phyloP scores from a whole-genome alignment of 192 early-diverging fungal species.

The Mortierella antarctica region DNA sequence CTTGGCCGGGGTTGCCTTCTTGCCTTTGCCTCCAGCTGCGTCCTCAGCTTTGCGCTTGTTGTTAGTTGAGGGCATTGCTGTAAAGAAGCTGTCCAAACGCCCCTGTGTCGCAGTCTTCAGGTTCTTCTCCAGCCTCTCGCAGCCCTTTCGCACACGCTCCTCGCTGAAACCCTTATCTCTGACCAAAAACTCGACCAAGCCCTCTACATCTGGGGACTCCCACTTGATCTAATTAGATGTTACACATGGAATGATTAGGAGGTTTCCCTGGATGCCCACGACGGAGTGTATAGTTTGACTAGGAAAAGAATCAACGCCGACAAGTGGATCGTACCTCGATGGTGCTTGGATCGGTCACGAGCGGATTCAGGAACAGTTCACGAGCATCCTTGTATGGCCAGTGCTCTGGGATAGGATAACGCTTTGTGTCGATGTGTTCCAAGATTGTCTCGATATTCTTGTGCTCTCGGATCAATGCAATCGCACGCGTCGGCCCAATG shows the following conservation, averaged over 20 bases:
- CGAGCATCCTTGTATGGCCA: conserved; percentile 95
- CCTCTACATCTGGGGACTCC: conserved; percentile 83
- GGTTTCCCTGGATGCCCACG: not conserved
- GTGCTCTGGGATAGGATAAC: conserved; percentile 83
- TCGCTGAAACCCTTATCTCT: conserved; percentile 97
- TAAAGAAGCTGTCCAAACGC: conserved; percentile 94
- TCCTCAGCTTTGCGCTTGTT: conserved; percentile 58
- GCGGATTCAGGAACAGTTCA: conserved; percentile 84
- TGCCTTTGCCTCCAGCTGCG: conserved; percentile 7
- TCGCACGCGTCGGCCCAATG: conserved; percentile 89
- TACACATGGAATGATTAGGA: not conserved
- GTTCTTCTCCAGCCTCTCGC: conserved; percentile 84
- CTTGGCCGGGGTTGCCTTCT: conserved; percentile 36
- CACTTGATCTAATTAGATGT: conserved; percentile 67
- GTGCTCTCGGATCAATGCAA: conserved; percentile 87
- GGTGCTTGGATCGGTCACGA: conserved; percentile 73
- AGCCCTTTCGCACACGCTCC: conserved; percentile 86
- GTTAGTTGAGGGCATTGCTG: conserved; percentile 49
- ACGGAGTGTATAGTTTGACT: not conserved
- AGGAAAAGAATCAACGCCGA: not conserved
- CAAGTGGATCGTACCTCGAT: conserved; percentile 70
- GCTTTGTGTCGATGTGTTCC: conserved; percentile 77
- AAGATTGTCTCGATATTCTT: conserved; percentile 84
- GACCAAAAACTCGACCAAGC: conserved; percentile 87
- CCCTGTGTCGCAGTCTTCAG: conserved; percentile 86